A percentile compares a stretch with the other conserved stretches of the same genome.
phyloP scores from a whole-genome alignment of 2,329 filamentous ascomycete genomes.

The Aspergillus unguis region DNA sequence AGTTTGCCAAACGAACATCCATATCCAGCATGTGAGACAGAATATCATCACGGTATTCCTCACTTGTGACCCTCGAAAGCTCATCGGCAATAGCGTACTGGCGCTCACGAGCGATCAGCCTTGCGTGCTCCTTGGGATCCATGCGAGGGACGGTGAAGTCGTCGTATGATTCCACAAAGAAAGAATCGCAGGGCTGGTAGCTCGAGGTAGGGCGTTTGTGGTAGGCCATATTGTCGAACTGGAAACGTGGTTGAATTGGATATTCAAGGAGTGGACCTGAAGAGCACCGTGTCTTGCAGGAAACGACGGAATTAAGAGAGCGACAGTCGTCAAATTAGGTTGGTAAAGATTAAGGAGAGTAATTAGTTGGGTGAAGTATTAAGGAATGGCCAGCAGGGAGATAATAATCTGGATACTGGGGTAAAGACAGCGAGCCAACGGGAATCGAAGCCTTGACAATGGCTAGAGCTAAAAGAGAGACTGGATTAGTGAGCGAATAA shows the following conservation, averaged over 20 bases:
- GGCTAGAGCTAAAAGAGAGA: constrained; percentile 33
- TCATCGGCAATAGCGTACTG: constrained; percentile 88
- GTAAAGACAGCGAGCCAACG: constrained; percentile 26
- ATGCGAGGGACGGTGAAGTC: constrained; percentile 53
- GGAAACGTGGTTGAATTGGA: constrained; percentile 22
- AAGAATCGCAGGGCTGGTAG: constrained; percentile 65
- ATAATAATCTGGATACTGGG: constrained; percentile 40
- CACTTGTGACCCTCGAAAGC: constrained; percentile 76
- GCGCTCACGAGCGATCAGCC: constrained; percentile 73
- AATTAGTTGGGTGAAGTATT: constrained; percentile 54
- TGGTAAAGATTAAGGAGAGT: constrained; percentile 50
- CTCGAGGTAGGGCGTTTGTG: constrained; percentile 49
- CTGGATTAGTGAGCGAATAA: constrained; percentile 30
- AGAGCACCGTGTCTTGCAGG: constrained; percentile 32
- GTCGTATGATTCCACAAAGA: constrained; percentile 62
- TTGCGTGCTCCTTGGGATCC: constrained; percentile 70
- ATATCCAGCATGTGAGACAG: constrained; percentile 92
- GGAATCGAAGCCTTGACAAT: constrained; percentile 25
- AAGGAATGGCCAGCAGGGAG: constrained; percentile 44
- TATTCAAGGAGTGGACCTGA: constrained; percentile 44
- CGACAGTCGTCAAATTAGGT: constrained; percentile 48
- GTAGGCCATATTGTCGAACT: constrained; percentile 52
- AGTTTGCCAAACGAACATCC: constrained; percentile 60
- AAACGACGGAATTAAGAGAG: constrained; percentile 48
- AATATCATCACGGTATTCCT: constrained; percentile 93